Evolutionary conservation across 2,329 filamentous ascomycete genomes (phyloP).

Genomic region (Verticillium longisporum): DNA sequence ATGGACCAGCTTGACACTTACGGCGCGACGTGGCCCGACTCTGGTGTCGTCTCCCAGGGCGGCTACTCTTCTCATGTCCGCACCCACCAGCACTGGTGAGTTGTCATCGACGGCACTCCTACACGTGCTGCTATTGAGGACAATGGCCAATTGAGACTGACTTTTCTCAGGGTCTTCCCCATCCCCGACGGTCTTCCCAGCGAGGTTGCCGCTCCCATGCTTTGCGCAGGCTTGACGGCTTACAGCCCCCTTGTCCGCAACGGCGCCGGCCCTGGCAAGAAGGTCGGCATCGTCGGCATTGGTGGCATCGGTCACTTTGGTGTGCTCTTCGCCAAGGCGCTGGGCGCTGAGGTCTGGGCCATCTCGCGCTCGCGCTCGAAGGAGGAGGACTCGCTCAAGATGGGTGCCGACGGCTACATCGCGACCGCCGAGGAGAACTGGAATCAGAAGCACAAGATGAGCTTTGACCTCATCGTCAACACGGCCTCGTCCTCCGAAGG

Average conservation of each 20-base stretch:
- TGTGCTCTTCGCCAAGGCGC: constrained; percentile 61
- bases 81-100: constrained; percentile 66
- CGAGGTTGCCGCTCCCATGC: constrained; percentile 65
- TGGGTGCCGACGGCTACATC: constrained; percentile 56
- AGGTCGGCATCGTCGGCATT: constrained; percentile 68
- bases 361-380: constrained; percentile 55
- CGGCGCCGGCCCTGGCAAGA: constrained; percentile 70
- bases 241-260: constrained; percentile 73
- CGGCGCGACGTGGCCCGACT: constrained; percentile 39
- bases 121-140: background rate
- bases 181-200: constrained; percentile 67
- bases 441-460: constrained; percentile 50
- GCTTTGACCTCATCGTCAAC: constrained; percentile 73
- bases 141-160: background rate
- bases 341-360: constrained; percentile 56
- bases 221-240: constrained; percentile 77
- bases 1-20: constrained; percentile 37
- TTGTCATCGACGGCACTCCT: background rate
- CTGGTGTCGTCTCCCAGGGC: constrained; percentile 51
- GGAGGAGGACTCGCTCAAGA: constrained; percentile 49
- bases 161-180: constrained; percentile 38
- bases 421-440: constrained; percentile 51
- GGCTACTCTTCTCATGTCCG: constrained; percentile 49
- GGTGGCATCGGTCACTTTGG: constrained; percentile 68
- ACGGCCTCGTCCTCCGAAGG: constrained; percentile 61